Evolutionary conservation across 2,329 filamentous ascomycete genomes (phyloP).

Genomic region (Pezicula neosporulosa): DNA sequence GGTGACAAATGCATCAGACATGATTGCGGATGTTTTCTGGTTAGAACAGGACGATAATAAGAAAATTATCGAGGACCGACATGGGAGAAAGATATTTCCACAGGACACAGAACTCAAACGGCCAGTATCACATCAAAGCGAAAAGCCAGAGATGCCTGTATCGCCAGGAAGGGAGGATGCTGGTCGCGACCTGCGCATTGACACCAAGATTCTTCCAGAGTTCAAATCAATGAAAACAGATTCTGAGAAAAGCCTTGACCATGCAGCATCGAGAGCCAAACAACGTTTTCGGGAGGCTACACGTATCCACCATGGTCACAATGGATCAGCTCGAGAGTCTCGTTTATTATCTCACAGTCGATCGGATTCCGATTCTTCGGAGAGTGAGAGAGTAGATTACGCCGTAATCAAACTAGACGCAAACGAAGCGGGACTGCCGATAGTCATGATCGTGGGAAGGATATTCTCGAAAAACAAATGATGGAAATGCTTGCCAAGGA

Average conservation of each 20-base stretch:
- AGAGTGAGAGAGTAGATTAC: slow-evolving; percentile 50
- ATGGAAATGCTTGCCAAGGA: slow-evolving; percentile 56
- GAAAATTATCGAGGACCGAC: slow-evolving; percentile 72
- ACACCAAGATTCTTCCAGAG: slow-evolving; percentile 26
- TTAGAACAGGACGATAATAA: slow-evolving; percentile 80
- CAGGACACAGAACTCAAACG: slow-evolving; percentile 30
- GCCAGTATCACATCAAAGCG: slow-evolving; percentile 29
- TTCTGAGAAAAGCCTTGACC: slow-evolving; percentile 35
- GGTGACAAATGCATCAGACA: slow-evolving; percentile 77
- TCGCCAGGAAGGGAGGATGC: slow-evolving; percentile 10
- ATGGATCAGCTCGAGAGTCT: slow-evolving; percentile 45
- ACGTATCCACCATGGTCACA: slow-evolving; percentile 54
- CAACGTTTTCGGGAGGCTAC: slow-evolving; percentile 49
- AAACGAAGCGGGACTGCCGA: slow-evolving; percentile 40
- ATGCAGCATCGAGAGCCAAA: slow-evolving; percentile 54
- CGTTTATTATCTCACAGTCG: slow-evolving; percentile 48
- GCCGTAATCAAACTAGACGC: slow-evolving; percentile 29
- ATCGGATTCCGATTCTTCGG: slow-evolving; percentile 59
- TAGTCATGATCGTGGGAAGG: slow-evolving; percentile 43
- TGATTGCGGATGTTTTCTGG: slow-evolving; percentile 90
- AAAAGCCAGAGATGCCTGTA: slow-evolving; percentile 13
- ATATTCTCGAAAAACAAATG: slow-evolving; percentile 60
- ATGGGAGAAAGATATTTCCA: slow-evolving; percentile 71
- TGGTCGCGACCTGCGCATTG: slow-evolving; percentile 20
- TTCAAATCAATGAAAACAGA: slow-evolving; percentile 26